A percentile compares a stretch with the other conserved stretches of the same genome.
Conservation (phyloP, 305 asterid species). For the Caryopteris hybrid region DNA sequence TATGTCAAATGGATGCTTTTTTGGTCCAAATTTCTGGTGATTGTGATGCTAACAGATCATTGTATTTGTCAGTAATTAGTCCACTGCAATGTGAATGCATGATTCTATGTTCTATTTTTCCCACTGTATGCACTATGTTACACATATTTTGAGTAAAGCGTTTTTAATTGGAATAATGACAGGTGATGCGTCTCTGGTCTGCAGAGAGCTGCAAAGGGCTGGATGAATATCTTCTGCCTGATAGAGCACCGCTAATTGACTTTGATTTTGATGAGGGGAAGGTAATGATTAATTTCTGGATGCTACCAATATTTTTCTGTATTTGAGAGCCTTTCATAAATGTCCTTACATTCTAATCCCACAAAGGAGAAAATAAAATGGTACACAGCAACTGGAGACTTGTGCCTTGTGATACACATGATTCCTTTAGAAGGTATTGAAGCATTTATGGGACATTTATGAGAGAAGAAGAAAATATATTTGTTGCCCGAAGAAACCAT, state of each 20-base stretch:
- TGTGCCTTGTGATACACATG: background rate
- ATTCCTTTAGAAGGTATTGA: too few species aligned
- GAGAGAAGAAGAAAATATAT: too few species aligned
- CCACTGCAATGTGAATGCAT: constrained; percentile 2
- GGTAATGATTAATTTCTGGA: constrained; percentile 38
- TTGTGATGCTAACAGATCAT: background rate
- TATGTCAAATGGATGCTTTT: background rate
- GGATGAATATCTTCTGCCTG: constrained; percentile 76
- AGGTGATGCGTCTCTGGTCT: constrained; percentile 98
- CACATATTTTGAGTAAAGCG: background rate
- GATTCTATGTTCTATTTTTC: background rate
- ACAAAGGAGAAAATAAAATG: background rate
- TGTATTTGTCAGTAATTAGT: constrained; percentile 6
- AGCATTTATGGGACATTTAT: too few species aligned
- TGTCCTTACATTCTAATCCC: background rate
- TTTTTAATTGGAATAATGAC: constrained; percentile 21
- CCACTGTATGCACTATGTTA: background rate
- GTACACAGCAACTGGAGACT: background rate
- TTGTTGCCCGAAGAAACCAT: too few species aligned
- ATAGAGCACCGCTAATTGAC: constrained; percentile 80
- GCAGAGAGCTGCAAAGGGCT: constrained; percentile 78
- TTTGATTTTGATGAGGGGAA: constrained; percentile 92
- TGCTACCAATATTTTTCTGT: constrained; percentile 7
- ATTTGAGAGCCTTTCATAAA: background rate
- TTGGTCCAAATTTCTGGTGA: background rate